Base-by-base conservation (phyloP, 1,284 basidiomycete genomes). In the Leccinum pseudoinsigne region DNA sequence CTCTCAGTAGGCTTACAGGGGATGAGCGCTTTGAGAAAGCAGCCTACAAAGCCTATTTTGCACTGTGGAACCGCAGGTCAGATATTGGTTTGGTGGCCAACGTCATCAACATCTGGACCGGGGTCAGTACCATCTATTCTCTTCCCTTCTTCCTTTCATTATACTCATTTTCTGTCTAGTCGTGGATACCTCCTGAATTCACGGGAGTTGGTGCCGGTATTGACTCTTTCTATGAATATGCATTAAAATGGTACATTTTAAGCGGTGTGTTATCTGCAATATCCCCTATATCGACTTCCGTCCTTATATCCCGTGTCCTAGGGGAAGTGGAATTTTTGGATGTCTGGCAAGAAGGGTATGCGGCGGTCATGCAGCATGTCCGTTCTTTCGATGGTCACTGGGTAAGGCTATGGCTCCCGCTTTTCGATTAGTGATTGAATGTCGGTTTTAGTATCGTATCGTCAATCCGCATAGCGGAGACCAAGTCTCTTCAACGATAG, bases 141-240 rank as follows among this genome's bases (percentile, higher is more conserved):
- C 16, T 51, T 28, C 59, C 14, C 10, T 54, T 53, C 54, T 47
- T 28, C 40, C 34, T 58, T 63, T 57, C 60, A n/a, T 16, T 21
- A 42, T 34, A 60, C 58, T 62, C 26, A 58, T 60, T 60, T 61
- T 23, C 4, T 3, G 23, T 61, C 18, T 62, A 92, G 89, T 71
- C 74, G 51, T 93, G 92, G 92, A 83, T 83, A 23, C 78, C 81
- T 55, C 92, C 92, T 26, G 90, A 93, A 67, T 75, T 90, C 5
- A 89, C 87, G 38, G 86, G 91, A 5, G 91, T 95, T 40, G 95
- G 95, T 31, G 95, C 95, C 12, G 95, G 95, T 1, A 89, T 96
- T 58, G 95, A 97, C 74, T 95, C 93, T 9, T 97, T 95, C 74
- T 95, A 91, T 73, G 95, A 98, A 77, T 97, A 95, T 74, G 93